phyloP scores from a whole-genome alignment of 257 asterid genomes.

The Jasminum sambac region DNA sequence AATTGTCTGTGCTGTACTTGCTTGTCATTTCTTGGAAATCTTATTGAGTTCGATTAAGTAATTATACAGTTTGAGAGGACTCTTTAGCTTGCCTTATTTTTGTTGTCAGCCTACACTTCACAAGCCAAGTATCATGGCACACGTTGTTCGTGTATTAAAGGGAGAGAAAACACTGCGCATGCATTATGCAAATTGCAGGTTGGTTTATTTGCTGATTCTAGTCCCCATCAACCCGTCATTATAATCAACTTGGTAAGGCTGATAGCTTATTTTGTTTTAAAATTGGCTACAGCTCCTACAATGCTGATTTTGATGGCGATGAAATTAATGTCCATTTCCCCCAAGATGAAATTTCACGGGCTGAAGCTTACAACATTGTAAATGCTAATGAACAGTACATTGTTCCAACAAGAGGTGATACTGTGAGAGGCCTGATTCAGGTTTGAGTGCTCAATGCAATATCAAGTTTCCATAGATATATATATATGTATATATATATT shows the following conservation, averaged over 20 bases:
- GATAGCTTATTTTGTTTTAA: slow-evolving; percentile 22
- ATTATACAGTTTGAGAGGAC: slow-evolving; percentile 11
- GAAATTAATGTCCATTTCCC: slow-evolving; percentile 99
- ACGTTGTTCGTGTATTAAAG: slow-evolving; percentile 87
- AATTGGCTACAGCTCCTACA: slow-evolving; percentile 69
- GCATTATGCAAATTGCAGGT: slow-evolving; percentile 99
- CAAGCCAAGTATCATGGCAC: slow-evolving; percentile 99
- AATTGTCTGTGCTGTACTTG: slow-evolving; percentile 12
- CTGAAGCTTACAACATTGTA: slow-evolving; percentile 95
- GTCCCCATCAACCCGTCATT: not conserved
- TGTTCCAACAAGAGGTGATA: slow-evolving; percentile 96
- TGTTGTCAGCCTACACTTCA: slow-evolving; percentile 92
- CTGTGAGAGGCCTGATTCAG: slow-evolving; percentile 98
- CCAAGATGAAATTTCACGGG: slow-evolving; percentile 99
- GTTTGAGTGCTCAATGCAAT: slow-evolving; percentile 40
- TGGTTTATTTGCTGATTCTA: slow-evolving; percentile 22
- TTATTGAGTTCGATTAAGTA: not conserved
- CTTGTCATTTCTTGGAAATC: slow-evolving; percentile 15
- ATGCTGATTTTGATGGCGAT: slow-evolving; percentile 99
- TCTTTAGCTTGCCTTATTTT: slow-evolving; percentile 23
- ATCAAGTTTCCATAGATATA: slow-evolving; percentile 14
- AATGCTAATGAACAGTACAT: slow-evolving; percentile 97
- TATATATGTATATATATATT: too few relatives aligned
- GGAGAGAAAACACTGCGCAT: slow-evolving; percentile 98
- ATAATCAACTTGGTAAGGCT: slow-evolving; percentile 26